phyloP scores from a whole-genome alignment of 2,329 filamentous ascomycete species.

The Aureobasidium zeae region DNA sequence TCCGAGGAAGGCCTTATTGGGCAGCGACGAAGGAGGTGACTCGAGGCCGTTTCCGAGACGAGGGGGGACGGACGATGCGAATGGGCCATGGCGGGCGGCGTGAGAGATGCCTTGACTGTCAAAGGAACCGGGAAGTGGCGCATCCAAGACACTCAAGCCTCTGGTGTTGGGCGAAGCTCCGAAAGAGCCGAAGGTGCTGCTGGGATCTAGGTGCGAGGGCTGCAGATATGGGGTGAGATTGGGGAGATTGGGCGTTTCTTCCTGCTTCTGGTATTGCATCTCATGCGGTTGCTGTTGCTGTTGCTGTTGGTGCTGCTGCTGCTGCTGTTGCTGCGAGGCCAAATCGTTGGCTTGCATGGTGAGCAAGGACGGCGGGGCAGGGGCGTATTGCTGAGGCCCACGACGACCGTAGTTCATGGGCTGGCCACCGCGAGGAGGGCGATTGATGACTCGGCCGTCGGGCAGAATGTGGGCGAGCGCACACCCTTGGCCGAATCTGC shows the following conservation, averaged over 20 bases:
- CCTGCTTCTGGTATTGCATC: conserved; percentile 2
- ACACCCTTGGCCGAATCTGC: conserved; percentile 97
- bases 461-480: conserved; percentile 92
- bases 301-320: conserved; percentile 14
- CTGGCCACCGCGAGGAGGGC: conserved; percentile 37
- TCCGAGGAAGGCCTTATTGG: conserved; percentile 39
- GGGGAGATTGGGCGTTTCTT: conserved; percentile 4
- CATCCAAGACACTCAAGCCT: conserved; percentile 85
- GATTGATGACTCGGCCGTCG: conserved; percentile 84
- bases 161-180: conserved; percentile 59
- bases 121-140: conserved; percentile 85
- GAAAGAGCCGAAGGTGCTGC: conserved; percentile 62
- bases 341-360: conserved; percentile 23
- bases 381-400: conserved; percentile 14
- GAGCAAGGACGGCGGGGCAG: conserved; percentile 21
- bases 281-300: conserved; percentile 13
- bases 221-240: conserved; percentile 9
- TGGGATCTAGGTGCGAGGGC: conserved; percentile 11
- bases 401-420: conserved; percentile 16
- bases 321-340: conserved; percentile 12
- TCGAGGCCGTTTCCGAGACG: conserved; percentile 89
- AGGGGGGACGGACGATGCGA: conserved; percentile 84
- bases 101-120: conserved; percentile 93
- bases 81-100: conserved; percentile 78
- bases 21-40: conserved; percentile 59